Base-by-base conservation (phyloP, 2,329 filamentous ascomycete species). In the Talaromyces sp. region DNA sequence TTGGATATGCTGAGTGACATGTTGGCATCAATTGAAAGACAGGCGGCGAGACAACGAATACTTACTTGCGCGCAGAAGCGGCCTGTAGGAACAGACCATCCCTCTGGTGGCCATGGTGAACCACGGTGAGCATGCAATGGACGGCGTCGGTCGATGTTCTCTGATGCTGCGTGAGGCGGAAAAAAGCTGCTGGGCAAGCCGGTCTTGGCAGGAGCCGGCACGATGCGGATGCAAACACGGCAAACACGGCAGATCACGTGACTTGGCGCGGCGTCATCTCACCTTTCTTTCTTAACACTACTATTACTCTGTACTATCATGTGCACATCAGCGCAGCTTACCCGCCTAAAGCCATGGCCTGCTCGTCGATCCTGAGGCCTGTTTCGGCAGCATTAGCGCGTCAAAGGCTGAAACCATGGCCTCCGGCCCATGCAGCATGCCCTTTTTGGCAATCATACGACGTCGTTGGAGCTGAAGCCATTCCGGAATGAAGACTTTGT, bases 41-140 rank as follows among this genome's bases (percentile, higher is more conserved):
- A 8, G 43, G 17, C 17, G 9, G 12, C 10, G 7, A 31, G 9
- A n/a, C 63, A 10, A 19, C 21, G 14, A 51, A 9, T 24, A 62
- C 65, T 50, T 68, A 77, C 75, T 72, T 63, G 74, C 66, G 63
- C 73, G 73, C 63, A 73, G 61, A 61, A 77, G 65, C 64, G 73
- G 74, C 65, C 74, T 71, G 60, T 72, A 74, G 21, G 69, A 70
- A 65, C 72, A 68, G 52, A 74, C 61, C 64, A 69, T 67, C 63
- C 70, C 73, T 67, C 76, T 72, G 68, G 73, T 70, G 67, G 74
- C 74, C 74, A 74, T 75, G 62, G 59, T 65, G 60, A 62, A 54
- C 31, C 14, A 56, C 31, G 35, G 38, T 32, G 43, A 27, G 31
- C 26, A 46, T 35, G 32, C 53, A 52, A 56, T 59, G 53, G 48